These are phyloP conservation scores for Crithidia expoeki DNA, from an alignment of 208 protist species.

Conservation along the genomic window DNA sequence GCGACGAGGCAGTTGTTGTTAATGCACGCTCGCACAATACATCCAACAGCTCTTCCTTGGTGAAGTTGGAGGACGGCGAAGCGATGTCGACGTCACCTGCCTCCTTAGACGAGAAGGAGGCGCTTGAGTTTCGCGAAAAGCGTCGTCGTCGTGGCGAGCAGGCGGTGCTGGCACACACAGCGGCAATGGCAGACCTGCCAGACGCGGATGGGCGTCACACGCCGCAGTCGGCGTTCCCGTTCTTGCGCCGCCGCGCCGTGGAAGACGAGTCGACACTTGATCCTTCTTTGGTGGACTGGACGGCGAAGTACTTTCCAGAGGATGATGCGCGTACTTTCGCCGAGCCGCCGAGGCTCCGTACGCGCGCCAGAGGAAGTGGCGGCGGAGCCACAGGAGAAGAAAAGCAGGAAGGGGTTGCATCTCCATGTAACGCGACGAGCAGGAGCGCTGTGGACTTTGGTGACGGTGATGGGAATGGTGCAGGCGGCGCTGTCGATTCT, in stretches of 20 bases:
- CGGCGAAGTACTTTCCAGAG: slow-evolving; percentile 89
- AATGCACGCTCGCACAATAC: background rate
- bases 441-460: background rate
- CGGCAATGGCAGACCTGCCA: slow-evolving; percentile 59
- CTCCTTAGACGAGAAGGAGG: slow-evolving; percentile 14
- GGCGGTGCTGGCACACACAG: slow-evolving; percentile 57
- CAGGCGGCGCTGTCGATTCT: background rate
- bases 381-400: background rate
- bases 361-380: background rate
- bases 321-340: slow-evolving; percentile 74
- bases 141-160: slow-evolving; percentile 57
- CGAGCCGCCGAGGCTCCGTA: slow-evolving; percentile 66
- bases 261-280: slow-evolving; percentile 76
- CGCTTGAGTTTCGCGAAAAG: slow-evolving; percentile 37
- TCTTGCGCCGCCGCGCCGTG: slow-evolving; percentile 80
- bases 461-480: background rate
- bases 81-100: background rate
- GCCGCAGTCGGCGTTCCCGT: slow-evolving; percentile 75
- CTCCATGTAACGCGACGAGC: no score
- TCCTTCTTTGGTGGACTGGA: slow-evolving; percentile 90
- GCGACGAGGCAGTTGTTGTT: background rate
- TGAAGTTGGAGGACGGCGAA: background rate
- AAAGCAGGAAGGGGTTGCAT: background rate
- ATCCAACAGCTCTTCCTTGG: background rate
- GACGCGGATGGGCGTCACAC: slow-evolving; percentile 30